Percentiles rank a stretch among this genome's conserved stretches.
Evolutionary conservation across 2,329 filamentous ascomycete genomes (phyloP).

Genomic region (Sphaerostilbella broomeana): DNA sequence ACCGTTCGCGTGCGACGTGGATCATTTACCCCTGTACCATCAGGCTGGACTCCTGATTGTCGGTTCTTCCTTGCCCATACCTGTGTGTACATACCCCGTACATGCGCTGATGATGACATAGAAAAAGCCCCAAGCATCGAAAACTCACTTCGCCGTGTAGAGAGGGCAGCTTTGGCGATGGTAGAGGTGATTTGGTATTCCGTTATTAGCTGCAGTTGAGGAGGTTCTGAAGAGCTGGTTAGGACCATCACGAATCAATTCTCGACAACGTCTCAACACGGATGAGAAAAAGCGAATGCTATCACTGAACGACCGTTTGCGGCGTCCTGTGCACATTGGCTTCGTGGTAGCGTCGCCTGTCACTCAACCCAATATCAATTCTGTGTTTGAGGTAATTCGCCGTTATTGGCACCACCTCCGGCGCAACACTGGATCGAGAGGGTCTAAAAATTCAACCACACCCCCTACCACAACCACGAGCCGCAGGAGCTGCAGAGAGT

Average conservation of each 20-base stretch:
- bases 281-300: neutral
- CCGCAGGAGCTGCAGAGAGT: conserved; percentile 16
- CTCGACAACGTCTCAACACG: neutral
- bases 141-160: no score
- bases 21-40: conserved; percentile 27
- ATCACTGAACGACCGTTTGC: neutral
- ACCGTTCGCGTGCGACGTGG: conserved; percentile 24
- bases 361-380: conserved; percentile 2
- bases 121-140: neutral
- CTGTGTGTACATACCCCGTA: conserved; percentile 4
- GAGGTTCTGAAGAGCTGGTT: no score
- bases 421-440: conserved; percentile 11
- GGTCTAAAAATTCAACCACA: conserved; percentile 1
- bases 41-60: conserved; percentile 21
- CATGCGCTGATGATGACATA: no score
- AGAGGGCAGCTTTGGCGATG: no score
- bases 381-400: conserved; percentile 9
- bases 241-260: no score
- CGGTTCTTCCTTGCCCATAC: neutral
- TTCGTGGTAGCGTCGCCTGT: conserved; percentile 1
- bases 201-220: no score
- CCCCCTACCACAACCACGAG: conserved; percentile 10
- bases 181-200: no score
- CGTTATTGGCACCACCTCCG: conserved; percentile 14
- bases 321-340: neutral